Evolutionary conservation across 208 protist genomes (phyloP).

Genomic region (Leishmania gerbilli): DNA sequence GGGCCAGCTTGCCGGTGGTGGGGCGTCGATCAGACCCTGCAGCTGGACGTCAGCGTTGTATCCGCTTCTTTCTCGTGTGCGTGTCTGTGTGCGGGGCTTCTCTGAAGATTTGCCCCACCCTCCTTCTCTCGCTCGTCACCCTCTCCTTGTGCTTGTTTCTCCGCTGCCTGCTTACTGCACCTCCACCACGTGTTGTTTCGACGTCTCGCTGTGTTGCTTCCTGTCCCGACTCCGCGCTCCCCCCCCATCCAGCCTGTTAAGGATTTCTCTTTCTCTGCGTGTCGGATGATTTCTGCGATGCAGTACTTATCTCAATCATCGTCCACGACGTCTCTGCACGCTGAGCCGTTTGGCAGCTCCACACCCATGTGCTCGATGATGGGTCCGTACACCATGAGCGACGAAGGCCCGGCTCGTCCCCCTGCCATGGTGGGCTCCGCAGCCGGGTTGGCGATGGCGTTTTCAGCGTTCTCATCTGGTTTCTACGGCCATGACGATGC

Average conservation of each 20-base stretch:
- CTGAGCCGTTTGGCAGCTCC: background rate
- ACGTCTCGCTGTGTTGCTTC: background rate
- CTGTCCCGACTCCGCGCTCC: background rate
- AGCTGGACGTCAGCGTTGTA: background rate
- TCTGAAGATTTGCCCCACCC: background rate
- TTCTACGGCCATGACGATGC: background rate
- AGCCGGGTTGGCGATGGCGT: background rate
- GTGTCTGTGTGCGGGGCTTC: background rate
- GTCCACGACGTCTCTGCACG: background rate
- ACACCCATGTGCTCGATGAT: background rate
- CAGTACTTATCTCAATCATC: background rate
- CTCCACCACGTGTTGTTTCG: background rate
- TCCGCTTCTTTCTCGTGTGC: background rate
- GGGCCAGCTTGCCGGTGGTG: background rate
- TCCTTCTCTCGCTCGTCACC: background rate
- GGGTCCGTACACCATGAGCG: conserved; percentile 13
- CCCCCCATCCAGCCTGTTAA: background rate
- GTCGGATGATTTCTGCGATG: background rate
- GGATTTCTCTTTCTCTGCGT: background rate
- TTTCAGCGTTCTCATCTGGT: background rate
- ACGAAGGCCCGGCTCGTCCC: background rate
- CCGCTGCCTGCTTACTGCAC: background rate
- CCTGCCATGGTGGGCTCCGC: background rate
- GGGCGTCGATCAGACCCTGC: background rate
- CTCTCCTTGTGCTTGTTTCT: background rate